These are phyloP conservation scores for Termitomyces sp. DNA, from an alignment of 768 basidiomycete genomes.

Conservation along the genomic window DNA sequence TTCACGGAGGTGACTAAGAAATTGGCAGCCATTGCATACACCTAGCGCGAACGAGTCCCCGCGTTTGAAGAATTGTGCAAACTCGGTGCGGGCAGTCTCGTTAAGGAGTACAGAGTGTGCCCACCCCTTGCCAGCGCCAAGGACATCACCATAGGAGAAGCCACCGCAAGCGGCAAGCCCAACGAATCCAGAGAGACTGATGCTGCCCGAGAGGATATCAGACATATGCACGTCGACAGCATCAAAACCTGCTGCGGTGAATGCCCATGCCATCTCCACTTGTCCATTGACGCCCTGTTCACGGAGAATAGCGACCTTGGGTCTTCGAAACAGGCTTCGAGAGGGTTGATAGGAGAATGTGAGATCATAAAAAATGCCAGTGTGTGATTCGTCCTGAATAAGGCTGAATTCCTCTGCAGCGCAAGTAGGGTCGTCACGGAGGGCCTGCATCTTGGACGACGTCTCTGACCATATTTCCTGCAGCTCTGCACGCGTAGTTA, in stretches of 20 bases:
- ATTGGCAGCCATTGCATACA: conserved; percentile 98
- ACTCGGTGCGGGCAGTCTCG: conserved; percentile 69
- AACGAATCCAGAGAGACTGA: conserved; percentile 66
- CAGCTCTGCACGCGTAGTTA: conserved; percentile 61
- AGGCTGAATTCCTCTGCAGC: conserved; percentile 82
- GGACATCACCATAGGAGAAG: conserved; percentile 97
- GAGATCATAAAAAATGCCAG: conserved; percentile 77
- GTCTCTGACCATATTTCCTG: conserved; percentile 94
- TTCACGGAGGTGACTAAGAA: conserved; percentile 83
- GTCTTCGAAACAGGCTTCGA: conserved; percentile 48
- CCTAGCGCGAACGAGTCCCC: conserved; percentile 86
- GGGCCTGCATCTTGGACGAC: conserved; percentile 85
- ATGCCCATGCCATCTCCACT: conserved; percentile 98
- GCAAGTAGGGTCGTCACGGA: conserved; percentile 77
- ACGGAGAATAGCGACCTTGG: conserved; percentile 91
- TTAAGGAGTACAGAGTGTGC: conserved; percentile 93
- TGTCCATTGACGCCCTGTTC: conserved; percentile 99
- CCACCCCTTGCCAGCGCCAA: conserved; percentile 98
- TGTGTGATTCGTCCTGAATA: conserved; percentile 54
- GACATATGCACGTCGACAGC: conserved; percentile 98
- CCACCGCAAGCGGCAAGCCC: conserved; percentile 97
- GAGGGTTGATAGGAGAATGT: conserved; percentile 46
- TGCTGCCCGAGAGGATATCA: conserved; percentile 76
- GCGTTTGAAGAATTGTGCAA: conserved; percentile 76
- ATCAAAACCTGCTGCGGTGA: conserved; percentile 90